These are phyloP conservation scores for Salix purpurea DNA, from an alignment of 345 rosid species.

Conservation along the genomic window DNA sequence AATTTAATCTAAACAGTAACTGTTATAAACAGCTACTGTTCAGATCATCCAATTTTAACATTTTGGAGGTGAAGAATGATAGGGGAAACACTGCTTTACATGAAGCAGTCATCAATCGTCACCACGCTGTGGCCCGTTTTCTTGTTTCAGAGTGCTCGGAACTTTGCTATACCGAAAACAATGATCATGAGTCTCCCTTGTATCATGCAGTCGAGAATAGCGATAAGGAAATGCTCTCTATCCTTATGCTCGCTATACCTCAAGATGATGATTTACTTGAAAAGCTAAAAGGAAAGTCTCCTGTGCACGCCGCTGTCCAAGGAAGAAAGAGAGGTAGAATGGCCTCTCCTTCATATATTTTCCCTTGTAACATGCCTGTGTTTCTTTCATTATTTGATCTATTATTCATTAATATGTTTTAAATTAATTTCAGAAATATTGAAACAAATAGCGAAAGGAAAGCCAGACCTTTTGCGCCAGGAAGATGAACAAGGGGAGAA, in stretches of 20 bases:
- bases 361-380: not conserved
- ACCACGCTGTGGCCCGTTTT: not conserved
- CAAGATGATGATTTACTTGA: accelerated
- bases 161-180: not conserved
- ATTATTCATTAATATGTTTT: not conserved
- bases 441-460: not conserved
- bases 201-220: not conserved
- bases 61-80: not conserved
- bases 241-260: not conserved
- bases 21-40: too few relatives aligned
- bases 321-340: not conserved
- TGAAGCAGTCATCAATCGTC: not conserved
- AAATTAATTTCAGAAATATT: not conserved
- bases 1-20: too few relatives aligned
- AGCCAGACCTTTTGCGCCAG: not conserved
- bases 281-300: not conserved
- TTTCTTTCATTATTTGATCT: not conserved
- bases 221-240: not conserved
- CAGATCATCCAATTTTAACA: too few relatives aligned
- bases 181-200: not conserved
- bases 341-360: too few relatives aligned
- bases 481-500: not conserved
- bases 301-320: not conserved
- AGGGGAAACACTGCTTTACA: constrained; percentile 2
- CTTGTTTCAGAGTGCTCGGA: not conserved